Base-by-base conservation (phyloP, 495 filamentous ascomycete genomes). In the Penicillium flavigenum region DNA sequence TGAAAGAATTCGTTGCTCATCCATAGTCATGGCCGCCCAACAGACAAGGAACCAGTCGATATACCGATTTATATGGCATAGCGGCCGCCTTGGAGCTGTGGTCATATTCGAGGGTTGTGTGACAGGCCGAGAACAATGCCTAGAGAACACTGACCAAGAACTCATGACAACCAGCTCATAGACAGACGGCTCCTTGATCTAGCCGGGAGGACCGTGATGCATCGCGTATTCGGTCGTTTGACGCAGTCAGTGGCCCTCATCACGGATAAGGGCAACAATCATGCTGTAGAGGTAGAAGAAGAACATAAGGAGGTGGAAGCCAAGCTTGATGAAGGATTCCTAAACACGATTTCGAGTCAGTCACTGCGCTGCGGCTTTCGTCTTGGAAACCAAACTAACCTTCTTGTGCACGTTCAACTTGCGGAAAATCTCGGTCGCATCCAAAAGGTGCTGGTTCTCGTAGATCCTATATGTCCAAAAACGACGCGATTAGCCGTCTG, bases 201-300 rank as follows among this genome's bases (percentile, higher is more conserved):
- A 71, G 54, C 44, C 47, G 32, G 67, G 58, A 63, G 61, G 63
- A 60, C 68, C 72, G 61, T 73, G 57, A 64, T 68, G 74, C 72
- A 74, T 75, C 56, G 67, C 75, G 68, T 77, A 56, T 57, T 77
- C 67, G 54, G 73, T 72, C 62, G 74, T 68, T 45, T 60, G 62
- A 55, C 70, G 68, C 62, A 81, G 63, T 85, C 76, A 96, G 75
- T 92, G 81, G 45, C 90, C 85, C 76, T 98, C 94, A 72, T 99
- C 95, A 65, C 88, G 86, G 81, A 99, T 99, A 52, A 98, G 80
- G 57, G 93, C 93, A 51, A 97, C 94, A 57, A 99, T 99, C 95
- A 99, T 99, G 74, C 76, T 93, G 86, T 98, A 99, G 26, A 99
- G 86, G 78, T 99, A 99, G 85, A 97, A 99, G 83, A 99, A 99